phyloP scores from a whole-genome alignment of 2,329 filamentous ascomycete species.

The Dothideomycetes sp. region DNA sequence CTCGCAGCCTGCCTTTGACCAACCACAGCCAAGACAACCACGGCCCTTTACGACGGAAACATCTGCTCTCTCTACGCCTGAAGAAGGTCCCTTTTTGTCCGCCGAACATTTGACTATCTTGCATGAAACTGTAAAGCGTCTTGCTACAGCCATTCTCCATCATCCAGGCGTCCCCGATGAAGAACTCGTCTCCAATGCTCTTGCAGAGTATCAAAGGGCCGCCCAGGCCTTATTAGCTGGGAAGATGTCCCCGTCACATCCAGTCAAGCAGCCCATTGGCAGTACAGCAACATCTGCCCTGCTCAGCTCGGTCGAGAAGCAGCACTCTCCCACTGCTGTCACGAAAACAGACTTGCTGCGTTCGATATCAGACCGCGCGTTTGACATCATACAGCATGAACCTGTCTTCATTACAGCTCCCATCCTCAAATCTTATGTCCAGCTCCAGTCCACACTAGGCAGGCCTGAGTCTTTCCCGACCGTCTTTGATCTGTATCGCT shows the following conservation, averaged over 20 bases:
- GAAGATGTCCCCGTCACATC: constrained; percentile 4
- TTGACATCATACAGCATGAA: constrained; percentile 59
- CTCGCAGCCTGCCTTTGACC: too few species aligned
- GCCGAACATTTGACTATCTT: constrained; percentile 4
- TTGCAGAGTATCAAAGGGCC: constrained; percentile 6
- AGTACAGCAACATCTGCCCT: constrained; percentile 43
- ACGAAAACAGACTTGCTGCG: constrained; percentile 25
- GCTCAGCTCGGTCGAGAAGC: constrained; percentile 34
- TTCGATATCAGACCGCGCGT: constrained; percentile 46
- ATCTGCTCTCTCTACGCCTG: too few species aligned
- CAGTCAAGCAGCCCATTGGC: constrained; percentile 1
- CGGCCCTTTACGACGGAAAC: too few species aligned
- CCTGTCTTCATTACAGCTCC: constrained; percentile 69
- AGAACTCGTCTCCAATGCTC: constrained; percentile 5
- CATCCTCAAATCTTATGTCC: constrained; percentile 64
- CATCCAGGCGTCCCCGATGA: constrained; percentile 9
- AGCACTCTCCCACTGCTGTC: constrained; percentile 20
- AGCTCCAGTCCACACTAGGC: constrained; percentile 61
- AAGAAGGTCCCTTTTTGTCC: not conserved
- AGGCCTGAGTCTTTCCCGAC: constrained; percentile 67
- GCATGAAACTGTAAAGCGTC: constrained; percentile 4
- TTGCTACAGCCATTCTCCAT: constrained; percentile 7
- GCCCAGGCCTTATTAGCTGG: constrained; percentile 24
- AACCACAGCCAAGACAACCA: too few species aligned
- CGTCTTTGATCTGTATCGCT: constrained; percentile 70